Percentiles rank a stretch among this genome's conserved stretches.
Evolutionary conservation across 1,139 yeast genomes (phyloP).

Genomic region (Lodderomyces jiufengensis): DNA sequence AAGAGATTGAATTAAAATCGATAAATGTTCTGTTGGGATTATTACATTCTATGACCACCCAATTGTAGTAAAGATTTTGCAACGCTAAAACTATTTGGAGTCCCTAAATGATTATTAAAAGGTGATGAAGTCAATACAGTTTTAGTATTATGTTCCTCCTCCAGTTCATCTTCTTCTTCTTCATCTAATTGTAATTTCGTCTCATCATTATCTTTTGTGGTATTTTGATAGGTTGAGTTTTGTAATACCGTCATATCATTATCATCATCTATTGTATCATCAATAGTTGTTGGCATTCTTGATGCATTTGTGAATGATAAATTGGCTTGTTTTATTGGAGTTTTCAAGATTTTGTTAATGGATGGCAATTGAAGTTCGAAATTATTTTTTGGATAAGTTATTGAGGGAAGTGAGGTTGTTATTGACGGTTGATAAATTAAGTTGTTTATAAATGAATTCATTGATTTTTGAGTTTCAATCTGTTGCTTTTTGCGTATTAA

Average conservation of each 20-base stretch:
- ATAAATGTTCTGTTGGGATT: no score
- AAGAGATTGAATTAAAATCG: no score
- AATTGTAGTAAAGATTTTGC: slow-evolving; percentile 48
- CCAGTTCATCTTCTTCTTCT: slow-evolving; percentile 9
- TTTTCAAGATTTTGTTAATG: slow-evolving; percentile 43
- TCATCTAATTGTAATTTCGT: slow-evolving; percentile 1
- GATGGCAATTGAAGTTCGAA: slow-evolving; percentile 27
- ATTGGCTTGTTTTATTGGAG: slow-evolving; percentile 39
- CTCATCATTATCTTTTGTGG: slow-evolving; percentile 5
- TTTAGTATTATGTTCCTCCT: slow-evolving; percentile 7
- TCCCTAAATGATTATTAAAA: slow-evolving; percentile 31
- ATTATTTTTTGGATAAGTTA: slow-evolving; percentile 3
- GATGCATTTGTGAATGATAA: slow-evolving; percentile 16
- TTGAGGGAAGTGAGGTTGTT: slow-evolving; percentile 11
- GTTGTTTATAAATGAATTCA: slow-evolving; percentile 1
- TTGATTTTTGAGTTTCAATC: slow-evolving; percentile 1
- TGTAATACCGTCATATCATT: slow-evolving; percentile 19
- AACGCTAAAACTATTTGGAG: slow-evolving; percentile 49
- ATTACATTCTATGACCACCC: slow-evolving; percentile 24
- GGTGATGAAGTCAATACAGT: slow-evolving; percentile 31
- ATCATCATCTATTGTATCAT: slow-evolving; percentile 37
- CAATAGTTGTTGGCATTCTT: slow-evolving; percentile 11
- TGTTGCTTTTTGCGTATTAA: slow-evolving; percentile 8
- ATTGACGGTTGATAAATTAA: slow-evolving; percentile 12
- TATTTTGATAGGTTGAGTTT: slow-evolving; percentile 17